Conservation (phyloP, 2,329 filamentous ascomycete genomes). For the Fusarium miscanthi region DNA sequence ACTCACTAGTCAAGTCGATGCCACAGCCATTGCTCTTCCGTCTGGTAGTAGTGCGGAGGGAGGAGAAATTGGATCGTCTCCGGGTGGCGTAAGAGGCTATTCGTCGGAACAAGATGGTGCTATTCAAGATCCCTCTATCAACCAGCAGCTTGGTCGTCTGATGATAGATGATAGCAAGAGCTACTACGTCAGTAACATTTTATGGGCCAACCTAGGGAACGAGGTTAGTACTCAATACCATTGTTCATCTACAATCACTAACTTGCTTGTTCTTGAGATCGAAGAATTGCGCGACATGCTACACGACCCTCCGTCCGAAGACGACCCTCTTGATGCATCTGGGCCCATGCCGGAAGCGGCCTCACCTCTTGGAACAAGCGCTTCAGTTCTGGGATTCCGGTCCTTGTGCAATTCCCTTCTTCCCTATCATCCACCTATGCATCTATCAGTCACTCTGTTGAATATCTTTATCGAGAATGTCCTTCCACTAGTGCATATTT, state of each 20-base stretch:
- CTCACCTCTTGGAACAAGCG: neutral
- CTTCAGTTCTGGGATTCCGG: neutral
- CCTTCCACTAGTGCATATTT: neutral
- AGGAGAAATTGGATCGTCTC: rapidly evolving
- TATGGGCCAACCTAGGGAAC: neutral
- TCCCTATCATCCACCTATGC: neutral
- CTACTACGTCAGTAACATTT: constrained; percentile 1
- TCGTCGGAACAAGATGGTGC: neutral
- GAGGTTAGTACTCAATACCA: rapidly evolving
- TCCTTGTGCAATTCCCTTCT: neutral
- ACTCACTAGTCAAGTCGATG: neutral
- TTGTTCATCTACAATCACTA: rapidly evolving
- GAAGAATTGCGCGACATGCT: neutral
- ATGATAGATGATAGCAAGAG: constrained; percentile 6
- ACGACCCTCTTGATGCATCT: neutral
- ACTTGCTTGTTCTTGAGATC: neutral
- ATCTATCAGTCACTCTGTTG: neutral
- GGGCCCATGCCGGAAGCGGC: neutral
- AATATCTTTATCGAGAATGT: neutral
- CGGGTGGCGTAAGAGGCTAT: rapidly evolving
- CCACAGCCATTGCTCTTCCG: rapidly evolving
- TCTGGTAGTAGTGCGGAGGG: rapidly evolving
- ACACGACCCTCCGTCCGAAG: neutral
- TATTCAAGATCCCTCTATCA: neutral
- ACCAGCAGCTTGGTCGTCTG: neutral